Conservation (phyloP, 768 basidiomycete genomes). For the Brasilioporus rufonigricans region DNA sequence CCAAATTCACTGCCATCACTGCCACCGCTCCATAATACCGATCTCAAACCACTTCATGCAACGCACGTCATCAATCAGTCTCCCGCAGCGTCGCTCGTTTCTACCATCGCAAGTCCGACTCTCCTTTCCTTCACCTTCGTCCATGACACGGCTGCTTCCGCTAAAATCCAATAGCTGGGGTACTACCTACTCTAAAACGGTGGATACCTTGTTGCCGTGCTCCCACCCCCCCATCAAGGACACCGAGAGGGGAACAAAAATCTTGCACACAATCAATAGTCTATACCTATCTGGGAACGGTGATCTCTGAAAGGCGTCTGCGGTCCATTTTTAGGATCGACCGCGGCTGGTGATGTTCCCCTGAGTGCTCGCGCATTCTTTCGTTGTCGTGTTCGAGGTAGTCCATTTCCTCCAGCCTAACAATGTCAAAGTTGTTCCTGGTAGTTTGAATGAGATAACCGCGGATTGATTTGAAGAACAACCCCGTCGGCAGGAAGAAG, state of each 20-base stretch:
- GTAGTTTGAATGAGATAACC: constrained; percentile 34
- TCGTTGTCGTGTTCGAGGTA: neutral
- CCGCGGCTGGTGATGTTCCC: constrained; percentile 1
- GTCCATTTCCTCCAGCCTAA: too few relatives aligned
- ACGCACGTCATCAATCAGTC: neutral
- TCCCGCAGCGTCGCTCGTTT: too few relatives aligned
- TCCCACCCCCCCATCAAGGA: neutral
- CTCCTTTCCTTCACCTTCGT: neutral
- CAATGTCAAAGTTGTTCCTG: constrained; percentile 32
- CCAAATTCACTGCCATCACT: too few relatives aligned
- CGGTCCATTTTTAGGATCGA: too few relatives aligned
- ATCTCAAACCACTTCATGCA: too few relatives aligned
- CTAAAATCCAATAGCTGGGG: neutral
- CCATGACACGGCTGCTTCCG: too few relatives aligned
- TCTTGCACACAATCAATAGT: neutral
- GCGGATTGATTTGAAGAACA: constrained; percentile 29
- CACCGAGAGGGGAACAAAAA: constrained; percentile 1
- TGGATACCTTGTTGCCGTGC: constrained; percentile 19
- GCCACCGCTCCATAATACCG: too few relatives aligned
- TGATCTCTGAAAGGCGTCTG: neutral
- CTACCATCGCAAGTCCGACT: too few relatives aligned
- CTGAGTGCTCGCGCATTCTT: neutral
- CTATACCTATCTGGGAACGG: neutral
- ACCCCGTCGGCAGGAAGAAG: constrained; percentile 33
- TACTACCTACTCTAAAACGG: constrained; percentile 18